Percentiles rank a stretch among this genome's conserved stretches.
These are phyloP conservation scores for Sporothrix mexicana DNA, from an alignment of 2,329 filamentous ascomycete species.

Conservation along the genomic window DNA sequence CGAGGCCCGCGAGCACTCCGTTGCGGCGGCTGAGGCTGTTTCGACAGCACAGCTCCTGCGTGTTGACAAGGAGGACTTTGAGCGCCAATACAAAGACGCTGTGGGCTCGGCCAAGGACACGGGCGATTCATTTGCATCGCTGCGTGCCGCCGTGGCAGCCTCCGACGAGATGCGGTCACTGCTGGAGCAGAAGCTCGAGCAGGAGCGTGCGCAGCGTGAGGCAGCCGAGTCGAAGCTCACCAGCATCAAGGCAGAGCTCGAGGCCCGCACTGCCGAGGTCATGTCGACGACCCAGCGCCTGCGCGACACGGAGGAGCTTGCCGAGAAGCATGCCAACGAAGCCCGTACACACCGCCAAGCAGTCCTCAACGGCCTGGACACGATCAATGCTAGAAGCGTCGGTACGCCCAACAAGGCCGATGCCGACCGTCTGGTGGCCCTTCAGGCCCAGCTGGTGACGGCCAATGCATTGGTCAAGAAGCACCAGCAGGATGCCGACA, in stretches of 20 bases:
- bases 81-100: constrained; percentile 69
- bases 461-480: constrained; percentile 83
- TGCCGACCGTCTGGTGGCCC: constrained; percentile 70
- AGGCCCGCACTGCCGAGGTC: constrained; percentile 77
- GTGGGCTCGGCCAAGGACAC: constrained; percentile 72
- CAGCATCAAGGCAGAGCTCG: constrained; percentile 81
- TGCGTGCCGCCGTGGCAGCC: constrained; percentile 78
- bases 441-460: constrained; percentile 79
- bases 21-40: constrained; percentile 76
- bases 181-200: constrained; percentile 80
- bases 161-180: constrained; percentile 77
- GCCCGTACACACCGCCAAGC: constrained; percentile 83
- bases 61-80: constrained; percentile 84
- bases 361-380: constrained; percentile 81
- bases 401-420: constrained; percentile 53
- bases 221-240: constrained; percentile 76
- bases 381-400: constrained; percentile 62
- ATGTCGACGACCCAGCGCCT: constrained; percentile 75
- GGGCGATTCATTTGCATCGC: constrained; percentile 70
- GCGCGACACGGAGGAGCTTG: constrained; percentile 84
- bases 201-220: constrained; percentile 79
- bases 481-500: constrained; percentile 87
- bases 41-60: constrained; percentile 75
- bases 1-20: constrained; percentile 78
- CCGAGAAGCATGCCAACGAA: constrained; percentile 85